Evolutionary conservation across 2,329 filamentous ascomycete genomes (phyloP).

Genomic region (Paracoccidioides brasiliensis): DNA sequence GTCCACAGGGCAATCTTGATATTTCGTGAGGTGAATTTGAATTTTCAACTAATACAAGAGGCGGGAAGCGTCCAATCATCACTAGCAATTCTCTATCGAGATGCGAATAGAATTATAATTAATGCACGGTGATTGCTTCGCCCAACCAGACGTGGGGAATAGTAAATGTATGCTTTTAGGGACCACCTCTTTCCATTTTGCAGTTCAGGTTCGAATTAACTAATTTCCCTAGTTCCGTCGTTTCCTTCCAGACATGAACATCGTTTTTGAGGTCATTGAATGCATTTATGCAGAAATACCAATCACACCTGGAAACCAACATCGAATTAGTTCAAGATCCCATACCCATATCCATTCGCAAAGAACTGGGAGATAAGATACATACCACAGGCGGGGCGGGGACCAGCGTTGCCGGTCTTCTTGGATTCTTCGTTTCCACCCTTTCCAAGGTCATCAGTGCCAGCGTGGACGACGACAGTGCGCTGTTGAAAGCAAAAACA

Average conservation of each 20-base stretch:
- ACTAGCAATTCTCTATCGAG: too few relatives aligned
- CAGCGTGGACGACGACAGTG: constrained; percentile 85
- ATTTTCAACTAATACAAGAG: too few relatives aligned
- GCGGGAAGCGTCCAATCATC: too few relatives aligned
- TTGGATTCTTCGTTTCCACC: constrained; percentile 86
- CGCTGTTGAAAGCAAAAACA: constrained; percentile 42
- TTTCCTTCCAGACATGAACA: neutral
- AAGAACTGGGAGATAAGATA: constrained; percentile 8
- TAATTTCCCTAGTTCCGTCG: neutral
- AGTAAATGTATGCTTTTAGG: too few relatives aligned
- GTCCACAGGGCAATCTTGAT: too few relatives aligned
- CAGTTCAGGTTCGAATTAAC: neutral
- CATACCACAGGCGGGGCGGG: constrained; percentile 86
- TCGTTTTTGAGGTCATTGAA: neutral
- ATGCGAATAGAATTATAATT: too few relatives aligned
- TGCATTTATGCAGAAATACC: constrained; percentile 70
- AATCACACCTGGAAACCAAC: constrained; percentile 54
- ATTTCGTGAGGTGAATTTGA: too few relatives aligned
- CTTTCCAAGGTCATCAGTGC: constrained; percentile 93
- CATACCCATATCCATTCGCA: neutral
- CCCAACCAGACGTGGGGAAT: too few relatives aligned
- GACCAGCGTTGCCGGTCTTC: constrained; percentile 94
- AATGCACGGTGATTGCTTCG: too few relatives aligned
- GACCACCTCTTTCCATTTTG: too few relatives aligned
- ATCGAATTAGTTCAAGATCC: neutral